phyloP scores from a whole-genome alignment of 2,329 filamentous ascomycete genomes.

The Endoconidiophora laricicola region DNA sequence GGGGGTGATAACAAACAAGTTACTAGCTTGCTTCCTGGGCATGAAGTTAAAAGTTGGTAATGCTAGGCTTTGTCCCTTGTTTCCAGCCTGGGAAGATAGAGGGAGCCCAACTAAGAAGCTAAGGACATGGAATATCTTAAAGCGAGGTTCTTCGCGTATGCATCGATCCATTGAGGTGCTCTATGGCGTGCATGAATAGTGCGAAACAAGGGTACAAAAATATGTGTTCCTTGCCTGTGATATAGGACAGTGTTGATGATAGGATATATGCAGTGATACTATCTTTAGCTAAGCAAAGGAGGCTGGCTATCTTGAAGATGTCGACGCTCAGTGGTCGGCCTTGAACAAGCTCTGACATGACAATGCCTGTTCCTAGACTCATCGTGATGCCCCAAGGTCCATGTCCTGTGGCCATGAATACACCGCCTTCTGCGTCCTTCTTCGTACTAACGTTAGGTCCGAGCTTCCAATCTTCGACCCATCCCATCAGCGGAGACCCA shows the following conservation, averaged over 20 bases:
- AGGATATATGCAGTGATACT: not conserved
- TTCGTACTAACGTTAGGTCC: not conserved
- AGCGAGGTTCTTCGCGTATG: too few relatives aligned
- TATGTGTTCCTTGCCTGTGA: not conserved
- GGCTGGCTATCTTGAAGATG: not conserved
- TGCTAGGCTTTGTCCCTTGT: too few relatives aligned
- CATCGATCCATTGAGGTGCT: not conserved
- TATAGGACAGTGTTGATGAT: not conserved
- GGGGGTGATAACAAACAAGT: too few relatives aligned
- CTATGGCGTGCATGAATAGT: not conserved
- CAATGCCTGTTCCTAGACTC: not conserved
- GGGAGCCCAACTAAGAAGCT: too few relatives aligned
- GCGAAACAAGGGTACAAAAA: not conserved
- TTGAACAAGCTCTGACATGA: slow-evolving; percentile 1
- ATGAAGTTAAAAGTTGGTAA: too few relatives aligned
- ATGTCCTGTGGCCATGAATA: slow-evolving; percentile 57
- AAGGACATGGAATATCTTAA: too few relatives aligned
- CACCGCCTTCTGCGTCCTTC: slow-evolving; percentile 34
- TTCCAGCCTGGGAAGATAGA: too few relatives aligned
- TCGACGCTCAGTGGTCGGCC: slow-evolving; percentile 1
- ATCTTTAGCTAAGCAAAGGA: not conserved
- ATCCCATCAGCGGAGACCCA: slow-evolving; percentile 46
- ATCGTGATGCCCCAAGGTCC: slow-evolving; percentile 55
- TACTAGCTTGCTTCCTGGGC: too few relatives aligned
- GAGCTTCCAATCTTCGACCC: slow-evolving; percentile 31